Percentiles rank a stretch among this genome's conserved stretches.
Evolutionary conservation across 768 basidiomycete species (phyloP).

Genomic region (Butyriboletus loyo): DNA sequence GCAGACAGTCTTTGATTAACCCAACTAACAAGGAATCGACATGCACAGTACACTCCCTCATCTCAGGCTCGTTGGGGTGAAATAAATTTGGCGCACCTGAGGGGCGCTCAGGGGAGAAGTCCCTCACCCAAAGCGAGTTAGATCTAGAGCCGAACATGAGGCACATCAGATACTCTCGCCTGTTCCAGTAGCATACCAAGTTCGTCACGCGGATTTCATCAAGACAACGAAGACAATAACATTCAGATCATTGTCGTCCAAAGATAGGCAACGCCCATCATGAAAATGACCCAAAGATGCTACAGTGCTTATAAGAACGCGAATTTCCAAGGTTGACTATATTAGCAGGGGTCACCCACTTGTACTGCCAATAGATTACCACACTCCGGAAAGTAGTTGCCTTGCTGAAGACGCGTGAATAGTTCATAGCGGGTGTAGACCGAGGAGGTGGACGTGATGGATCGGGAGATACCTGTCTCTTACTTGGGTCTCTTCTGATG

Average conservation of each 20-base stretch:
- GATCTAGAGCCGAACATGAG: slow-evolving; percentile 17
- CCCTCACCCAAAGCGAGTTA: slow-evolving; percentile 6
- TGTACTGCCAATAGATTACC: slow-evolving; percentile 6
- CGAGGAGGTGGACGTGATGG: slow-evolving; percentile 23
- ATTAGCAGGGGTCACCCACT: slow-evolving; percentile 2
- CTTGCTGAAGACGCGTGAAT: slow-evolving; percentile 12
- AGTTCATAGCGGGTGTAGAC: slow-evolving; percentile 18
- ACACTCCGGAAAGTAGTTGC: slow-evolving; percentile 7
- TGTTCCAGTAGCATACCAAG: slow-evolving; percentile 7
- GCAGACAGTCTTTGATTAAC: too few species aligned
- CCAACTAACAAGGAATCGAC: background rate
- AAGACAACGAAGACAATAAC: slow-evolving; percentile 10
- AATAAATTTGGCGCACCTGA: slow-evolving; percentile 2
- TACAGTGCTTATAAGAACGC: slow-evolving; percentile 19
- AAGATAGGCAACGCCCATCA: slow-evolving; percentile 9
- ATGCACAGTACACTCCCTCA: background rate
- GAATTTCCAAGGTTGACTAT: slow-evolving; percentile 8
- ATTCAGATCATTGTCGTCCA: slow-evolving; percentile 6
- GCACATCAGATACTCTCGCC: slow-evolving; percentile 1
- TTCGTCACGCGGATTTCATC: slow-evolving; percentile 14
- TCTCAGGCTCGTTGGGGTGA: background rate
- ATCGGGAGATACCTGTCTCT: slow-evolving; percentile 4
- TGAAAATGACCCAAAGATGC: slow-evolving; percentile 4
- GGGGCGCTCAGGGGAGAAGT: slow-evolving; percentile 1
- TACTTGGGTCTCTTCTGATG: slow-evolving; percentile 5